phyloP scores from a whole-genome alignment of 2,329 filamentous ascomycete genomes.

The Penicillium sp. region DNA sequence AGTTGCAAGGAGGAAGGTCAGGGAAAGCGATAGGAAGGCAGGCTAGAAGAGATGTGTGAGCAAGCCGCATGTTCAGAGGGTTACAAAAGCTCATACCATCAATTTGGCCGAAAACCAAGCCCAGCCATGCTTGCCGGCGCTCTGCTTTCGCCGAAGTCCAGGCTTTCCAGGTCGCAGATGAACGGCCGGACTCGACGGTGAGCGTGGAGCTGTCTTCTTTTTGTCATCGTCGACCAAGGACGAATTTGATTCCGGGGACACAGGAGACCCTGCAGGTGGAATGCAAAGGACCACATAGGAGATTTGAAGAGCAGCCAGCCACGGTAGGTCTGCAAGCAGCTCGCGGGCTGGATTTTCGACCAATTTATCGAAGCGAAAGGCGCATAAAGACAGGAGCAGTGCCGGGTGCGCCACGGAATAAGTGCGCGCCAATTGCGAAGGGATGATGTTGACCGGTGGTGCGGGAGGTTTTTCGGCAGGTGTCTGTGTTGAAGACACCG shows the following conservation, averaged over 20 bases:
- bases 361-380: constrained; percentile 58
- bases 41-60: constrained; percentile 47
- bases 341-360: constrained; percentile 64
- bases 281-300: constrained; percentile 55
- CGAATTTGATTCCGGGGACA: constrained; percentile 12
- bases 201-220: constrained; percentile 17
- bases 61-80: constrained; percentile 1
- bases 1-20: constrained; percentile 48
- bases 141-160: constrained; percentile 21
- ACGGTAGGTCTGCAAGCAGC: constrained; percentile 56
- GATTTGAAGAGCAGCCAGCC: constrained; percentile 59
- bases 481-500: constrained; percentile 8
- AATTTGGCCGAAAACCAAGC: constrained; percentile 20
- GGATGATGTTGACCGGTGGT: constrained; percentile 45
- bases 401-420: constrained; percentile 63
- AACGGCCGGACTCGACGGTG: constrained; percentile 4
- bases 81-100: constrained; percentile 22
- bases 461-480: constrained; percentile 24
- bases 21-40: constrained; percentile 60
- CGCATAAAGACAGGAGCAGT: constrained; percentile 60
- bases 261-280: constrained; percentile 46
- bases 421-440: constrained; percentile 45
- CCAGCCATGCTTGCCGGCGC: constrained; percentile 14
- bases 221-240: constrained; percentile 9
- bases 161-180: constrained; percentile 17